Evolutionary conservation across 2,329 filamentous ascomycete species (phyloP), one percentile per base, ranked within the genome.

Genomic region (Verticillium alfalfae): DNA sequence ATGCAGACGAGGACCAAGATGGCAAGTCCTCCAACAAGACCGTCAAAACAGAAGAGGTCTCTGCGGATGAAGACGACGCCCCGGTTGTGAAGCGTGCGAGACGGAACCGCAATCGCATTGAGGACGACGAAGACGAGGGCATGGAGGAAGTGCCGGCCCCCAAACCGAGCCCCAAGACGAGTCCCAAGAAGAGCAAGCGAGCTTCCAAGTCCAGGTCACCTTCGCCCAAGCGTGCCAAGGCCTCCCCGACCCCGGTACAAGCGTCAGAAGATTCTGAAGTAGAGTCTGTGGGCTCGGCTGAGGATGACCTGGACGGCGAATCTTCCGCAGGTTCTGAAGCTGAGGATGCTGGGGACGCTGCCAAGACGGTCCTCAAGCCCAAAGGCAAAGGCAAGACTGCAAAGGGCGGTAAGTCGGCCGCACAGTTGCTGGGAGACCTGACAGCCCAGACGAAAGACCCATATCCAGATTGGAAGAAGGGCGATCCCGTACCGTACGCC

Each of bases 401-500:
- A 62, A 88, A 88, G 70, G 60, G 54, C 26, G 34, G 34, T 2
- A 54, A 59, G 58, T 45, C 45, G 9, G n/a, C 45, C 5, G 45
- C 31, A 22, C 49, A 54, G 34, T 31, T 55, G 12, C 58, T 52
- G 45, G 45, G 39, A 36, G 45, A 34, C 16, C 38, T 59, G n/a
- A 54, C 58, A 2, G 79, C 84, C 18, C 85, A 83, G 59, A 80
- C 76, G 45, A 90, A 92, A 66, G 90, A 96, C 69, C 88, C 90
- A n/a, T 98, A 94, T 75, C 93, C 93, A 0, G 94, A 99, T 75
- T 99, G 95, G 95, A 90, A 92, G 72, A 79, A 90, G 56, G 93
- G 93, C 56, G 85, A 90, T 57, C 92, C 94, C 12, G 93, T 97
- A 1, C 95, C 95, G 0, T 99, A 98, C 70, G 94, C 93, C 34